phyloP scores from a whole-genome alignment of 352 stramenopile genomes.

The Pythium coloratum region DNA sequence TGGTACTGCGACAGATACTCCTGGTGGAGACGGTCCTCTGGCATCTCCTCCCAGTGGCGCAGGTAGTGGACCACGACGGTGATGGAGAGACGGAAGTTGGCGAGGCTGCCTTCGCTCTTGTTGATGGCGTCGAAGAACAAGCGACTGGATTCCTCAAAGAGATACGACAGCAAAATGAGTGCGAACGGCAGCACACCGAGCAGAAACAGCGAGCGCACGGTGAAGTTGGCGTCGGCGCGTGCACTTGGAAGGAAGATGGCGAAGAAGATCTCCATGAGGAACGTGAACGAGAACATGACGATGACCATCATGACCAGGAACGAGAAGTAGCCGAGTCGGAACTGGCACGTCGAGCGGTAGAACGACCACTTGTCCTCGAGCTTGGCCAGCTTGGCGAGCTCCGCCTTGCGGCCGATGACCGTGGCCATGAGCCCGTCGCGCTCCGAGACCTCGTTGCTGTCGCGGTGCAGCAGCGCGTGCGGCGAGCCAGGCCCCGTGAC shows the following conservation, averaged over 20 bases:
- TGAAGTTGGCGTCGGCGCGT: constrained; percentile 69
- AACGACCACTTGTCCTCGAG: constrained; percentile 65
- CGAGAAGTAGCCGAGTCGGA: constrained; percentile 86
- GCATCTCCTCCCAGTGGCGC: constrained; percentile 79
- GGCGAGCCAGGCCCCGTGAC: constrained; percentile 6
- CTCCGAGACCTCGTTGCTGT: constrained; percentile 17
- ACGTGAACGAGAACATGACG: constrained; percentile 89
- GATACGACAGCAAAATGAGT: constrained; percentile 84
- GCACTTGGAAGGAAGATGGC: constrained; percentile 86
- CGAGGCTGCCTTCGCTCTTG: constrained; percentile 76
- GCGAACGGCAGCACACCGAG: constrained; percentile 70
- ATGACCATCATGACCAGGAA: constrained; percentile 90
- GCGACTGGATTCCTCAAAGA: constrained; percentile 82
- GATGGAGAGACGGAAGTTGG: constrained; percentile 84
- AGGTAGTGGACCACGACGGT: constrained; percentile 85
- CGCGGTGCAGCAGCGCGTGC: constrained; percentile 13
- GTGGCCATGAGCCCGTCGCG: constrained; percentile 59
- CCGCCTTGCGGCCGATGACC: constrained; percentile 50
- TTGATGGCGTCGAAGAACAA: constrained; percentile 86
- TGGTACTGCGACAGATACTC: constrained; percentile 48
- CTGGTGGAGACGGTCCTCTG: constrained; percentile 67
- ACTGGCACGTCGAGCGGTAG: constrained; percentile 81
- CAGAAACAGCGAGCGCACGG: constrained; percentile 64
- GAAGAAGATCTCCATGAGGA: constrained; percentile 91
- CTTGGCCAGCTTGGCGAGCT: constrained; percentile 70